Evolutionary conservation across 83 land plant genomes (phyloP), one percentile per base, ranked within the genome.

Genomic region (Diphasiastrum complanatum): DNA sequence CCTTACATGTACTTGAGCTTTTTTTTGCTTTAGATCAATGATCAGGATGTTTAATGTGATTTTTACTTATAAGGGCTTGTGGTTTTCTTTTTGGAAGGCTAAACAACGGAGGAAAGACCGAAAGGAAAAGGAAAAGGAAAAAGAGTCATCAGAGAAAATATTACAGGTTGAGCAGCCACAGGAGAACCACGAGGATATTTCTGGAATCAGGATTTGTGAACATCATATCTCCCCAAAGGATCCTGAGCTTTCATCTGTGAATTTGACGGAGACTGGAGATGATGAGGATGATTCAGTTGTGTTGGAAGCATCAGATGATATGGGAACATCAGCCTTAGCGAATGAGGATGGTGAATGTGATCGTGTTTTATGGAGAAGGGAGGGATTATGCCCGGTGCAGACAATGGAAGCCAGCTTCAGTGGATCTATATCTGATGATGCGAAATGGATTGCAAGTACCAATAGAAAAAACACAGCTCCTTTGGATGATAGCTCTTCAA

Each of bases 401-500:
- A 66, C 69, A 38, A 68, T 69, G 64, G 99, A 85, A 71, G 82
- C 82, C 3, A 75, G 89, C 51, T 76, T 79, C 60, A 79, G 83
- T 75, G 91, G 79, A 2, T 64, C 64, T 3, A 22, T 76, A 16
- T 45, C 75, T 37, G 59, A 65, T 4, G 67, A 76, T 2, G 56
- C 61, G 45, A 74, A 63, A 5, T 77, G 73, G 41, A 79, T 72
- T 63, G 83, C 75, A 18, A 61, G 64, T 26, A 41, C 46, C 31
- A 84, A 76, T 32, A 80, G 66, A 51, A 79, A 68, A 63, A 75
- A 65, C 38, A 58, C 58, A 24, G 65, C 79, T 50, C 51, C 78
- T 22, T 61, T 84, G 68, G 99, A 95, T 78, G 99, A 90, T 70
- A 89, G 99, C 59, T 89, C 97, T 27, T 86, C 97, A 12, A 90